These are phyloP conservation scores for Hypoxylon trugodes DNA, from an alignment of 495 filamentous ascomycete genomes.

Conservation along the genomic window DNA sequence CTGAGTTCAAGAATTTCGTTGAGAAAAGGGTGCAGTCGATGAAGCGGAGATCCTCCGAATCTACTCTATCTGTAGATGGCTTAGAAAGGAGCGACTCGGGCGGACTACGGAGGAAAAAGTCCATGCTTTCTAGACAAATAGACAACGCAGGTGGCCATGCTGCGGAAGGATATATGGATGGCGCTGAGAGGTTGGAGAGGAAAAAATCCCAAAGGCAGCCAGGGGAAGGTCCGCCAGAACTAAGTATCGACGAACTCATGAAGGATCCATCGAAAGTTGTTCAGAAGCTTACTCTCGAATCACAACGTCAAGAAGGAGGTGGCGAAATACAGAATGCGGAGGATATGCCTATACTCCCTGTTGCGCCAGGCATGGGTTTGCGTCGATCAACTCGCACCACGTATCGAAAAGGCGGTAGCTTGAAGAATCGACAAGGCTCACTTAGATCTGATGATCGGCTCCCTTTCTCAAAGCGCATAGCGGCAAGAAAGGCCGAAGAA, in stretches of 20 bases:
- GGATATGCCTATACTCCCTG: conserved; percentile 87
- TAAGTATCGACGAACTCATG: conserved; percentile 79
- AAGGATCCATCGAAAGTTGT: conserved; percentile 78
- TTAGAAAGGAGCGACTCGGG: conserved; percentile 68
- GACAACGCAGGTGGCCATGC: conserved; percentile 71
- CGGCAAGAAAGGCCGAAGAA: conserved; percentile 61
- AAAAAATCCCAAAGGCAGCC: conserved; percentile 68
- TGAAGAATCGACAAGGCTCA: conserved; percentile 74
- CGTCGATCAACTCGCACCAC: conserved; percentile 91
- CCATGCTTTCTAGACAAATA: conserved; percentile 93
- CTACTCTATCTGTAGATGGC: conserved; percentile 68
- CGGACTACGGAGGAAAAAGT: conserved; percentile 85
- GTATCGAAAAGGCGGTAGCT: conserved; percentile 84
- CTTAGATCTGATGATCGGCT: conserved; percentile 50
- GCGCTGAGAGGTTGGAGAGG: conserved; percentile 82
- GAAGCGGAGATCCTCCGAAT: conserved; percentile 80
- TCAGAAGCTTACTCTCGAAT: conserved; percentile 67
- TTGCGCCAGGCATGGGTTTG: conserved; percentile 77
- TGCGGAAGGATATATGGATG: conserved; percentile 78
- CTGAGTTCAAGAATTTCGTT: conserved; percentile 95
- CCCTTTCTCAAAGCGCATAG: conserved; percentile 78
- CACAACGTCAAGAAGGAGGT: conserved; percentile 43
- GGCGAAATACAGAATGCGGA: conserved; percentile 64
- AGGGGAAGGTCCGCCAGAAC: conserved; percentile 56
- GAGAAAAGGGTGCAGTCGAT: conserved; percentile 92